phyloP scores from a whole-genome alignment of 2,329 filamentous ascomycete species.

The Fusarium chuoi region DNA sequence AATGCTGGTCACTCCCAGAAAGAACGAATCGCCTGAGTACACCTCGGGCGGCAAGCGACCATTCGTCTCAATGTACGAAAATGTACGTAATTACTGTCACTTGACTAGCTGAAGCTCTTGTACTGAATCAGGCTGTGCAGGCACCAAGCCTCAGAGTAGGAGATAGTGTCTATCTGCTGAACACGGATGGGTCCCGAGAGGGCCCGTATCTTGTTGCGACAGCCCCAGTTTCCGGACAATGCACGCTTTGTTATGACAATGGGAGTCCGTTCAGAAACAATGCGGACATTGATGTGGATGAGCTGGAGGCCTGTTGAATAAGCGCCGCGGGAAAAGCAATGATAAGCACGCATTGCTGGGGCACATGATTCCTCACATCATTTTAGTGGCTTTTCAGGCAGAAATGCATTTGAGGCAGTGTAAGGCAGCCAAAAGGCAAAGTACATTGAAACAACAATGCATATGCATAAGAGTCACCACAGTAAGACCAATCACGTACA shows the following conservation, averaged over 20 bases:
- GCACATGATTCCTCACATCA: background rate
- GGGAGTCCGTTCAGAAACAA: background rate
- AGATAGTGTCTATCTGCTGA: slow-evolving; percentile 5
- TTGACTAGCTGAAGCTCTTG: background rate
- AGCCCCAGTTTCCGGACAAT: background rate
- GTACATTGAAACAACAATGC: background rate
- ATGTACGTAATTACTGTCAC: background rate
- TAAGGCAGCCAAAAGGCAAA: background rate
- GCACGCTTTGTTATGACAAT: background rate
- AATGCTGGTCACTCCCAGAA: background rate
- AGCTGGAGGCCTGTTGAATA: background rate
- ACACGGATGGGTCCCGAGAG: background rate
- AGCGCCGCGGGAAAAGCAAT: background rate
- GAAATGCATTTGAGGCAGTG: background rate
- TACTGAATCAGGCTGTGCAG: background rate
- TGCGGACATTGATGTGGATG: background rate
- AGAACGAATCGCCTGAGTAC: background rate
- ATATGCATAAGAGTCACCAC: background rate
- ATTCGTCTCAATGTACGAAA: background rate
- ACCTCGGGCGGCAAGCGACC: background rate
- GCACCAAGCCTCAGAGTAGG: background rate
- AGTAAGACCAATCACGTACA: background rate
- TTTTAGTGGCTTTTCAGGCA: background rate
- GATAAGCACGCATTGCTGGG: background rate
- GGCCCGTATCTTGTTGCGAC: slow-evolving; percentile 3